Conservation (phyloP, 306 rosid species). For the Cucurbita ficifolia region DNA sequence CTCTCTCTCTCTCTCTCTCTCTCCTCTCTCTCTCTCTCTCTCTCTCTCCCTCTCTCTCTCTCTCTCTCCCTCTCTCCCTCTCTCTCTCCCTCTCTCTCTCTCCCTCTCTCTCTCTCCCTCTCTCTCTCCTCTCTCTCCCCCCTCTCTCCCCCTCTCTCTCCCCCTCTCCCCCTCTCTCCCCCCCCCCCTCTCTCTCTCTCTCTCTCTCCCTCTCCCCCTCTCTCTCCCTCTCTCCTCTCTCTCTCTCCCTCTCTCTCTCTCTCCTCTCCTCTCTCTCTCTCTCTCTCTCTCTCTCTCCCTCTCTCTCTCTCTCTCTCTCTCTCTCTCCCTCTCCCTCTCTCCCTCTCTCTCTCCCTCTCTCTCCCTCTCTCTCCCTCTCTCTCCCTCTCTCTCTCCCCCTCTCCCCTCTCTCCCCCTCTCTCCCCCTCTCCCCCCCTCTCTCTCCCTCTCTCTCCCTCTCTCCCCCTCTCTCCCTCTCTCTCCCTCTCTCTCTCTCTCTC, state of each 20-base stretch:
- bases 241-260: background rate
- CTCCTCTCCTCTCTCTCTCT: no score
- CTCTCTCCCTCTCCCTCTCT: background rate
- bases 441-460: background rate
- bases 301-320: no score
- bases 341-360: background rate
- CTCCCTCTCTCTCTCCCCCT: no score
- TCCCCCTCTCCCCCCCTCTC: no score
- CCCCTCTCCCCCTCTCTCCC: background rate
- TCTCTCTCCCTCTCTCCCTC: background rate
- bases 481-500: background rate
- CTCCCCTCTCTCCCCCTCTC: background rate
- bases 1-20: background rate
- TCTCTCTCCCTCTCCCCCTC: background rate
- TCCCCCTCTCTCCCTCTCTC: background rate
- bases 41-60: no score
- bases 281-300: background rate
- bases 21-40: background rate
- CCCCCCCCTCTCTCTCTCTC: no score
- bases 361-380: background rate
- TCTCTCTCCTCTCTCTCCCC: no score
- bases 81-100: background rate
- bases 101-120: no score
- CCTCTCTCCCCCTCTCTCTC: background rate
- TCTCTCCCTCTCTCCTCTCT: background rate